phyloP scores from a whole-genome alignment of 495 filamentous ascomycete genomes.

The Recurvomyces mirabilis region DNA sequence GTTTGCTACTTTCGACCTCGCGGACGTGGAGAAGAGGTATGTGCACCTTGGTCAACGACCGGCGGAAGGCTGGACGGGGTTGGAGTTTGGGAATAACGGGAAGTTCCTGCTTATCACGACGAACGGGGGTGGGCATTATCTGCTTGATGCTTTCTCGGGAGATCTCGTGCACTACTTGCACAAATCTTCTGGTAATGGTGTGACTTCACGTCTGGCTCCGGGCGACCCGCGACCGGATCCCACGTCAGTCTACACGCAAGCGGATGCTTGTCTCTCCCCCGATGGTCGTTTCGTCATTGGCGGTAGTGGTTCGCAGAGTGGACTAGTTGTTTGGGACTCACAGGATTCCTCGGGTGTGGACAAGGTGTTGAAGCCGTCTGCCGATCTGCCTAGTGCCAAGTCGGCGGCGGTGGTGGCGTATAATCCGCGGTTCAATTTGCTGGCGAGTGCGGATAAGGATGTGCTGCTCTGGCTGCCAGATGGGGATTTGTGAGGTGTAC shows the following conservation, averaged over 20 bases:
- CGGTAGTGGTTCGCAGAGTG: conserved; percentile 45
- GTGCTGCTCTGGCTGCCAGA: conserved; percentile 86
- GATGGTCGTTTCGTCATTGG: conserved; percentile 81
- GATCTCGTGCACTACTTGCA: conserved; percentile 45
- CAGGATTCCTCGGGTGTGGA: conserved; percentile 30
- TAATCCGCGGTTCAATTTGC: conserved; percentile 81
- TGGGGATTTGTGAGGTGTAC: conserved; percentile 38
- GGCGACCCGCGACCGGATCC: conserved; percentile 33
- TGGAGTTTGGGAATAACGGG: conserved; percentile 93
- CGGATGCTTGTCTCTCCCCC: conserved; percentile 77
- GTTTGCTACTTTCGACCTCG: conserved; percentile 73
- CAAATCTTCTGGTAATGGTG: conserved; percentile 36
- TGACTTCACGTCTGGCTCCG: conserved; percentile 36
- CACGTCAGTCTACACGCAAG: conserved; percentile 38
- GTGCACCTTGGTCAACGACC: conserved; percentile 31
- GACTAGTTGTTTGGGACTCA: conserved; percentile 76
- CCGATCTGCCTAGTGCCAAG: conserved; percentile 52
- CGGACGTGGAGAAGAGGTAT: conserved; percentile 46
- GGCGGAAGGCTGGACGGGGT: conserved; percentile 60
- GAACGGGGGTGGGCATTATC: conserved; percentile 65
- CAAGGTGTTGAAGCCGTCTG: conserved; percentile 52
- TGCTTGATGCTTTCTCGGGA: conserved; percentile 84
- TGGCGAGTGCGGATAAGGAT: conserved; percentile 79
- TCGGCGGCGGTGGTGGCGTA: conserved; percentile 67
- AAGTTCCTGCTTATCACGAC: conserved; percentile 75